phyloP scores from a whole-genome alignment of 2,329 filamentous ascomycete species.

The Penicillium frequentans region DNA sequence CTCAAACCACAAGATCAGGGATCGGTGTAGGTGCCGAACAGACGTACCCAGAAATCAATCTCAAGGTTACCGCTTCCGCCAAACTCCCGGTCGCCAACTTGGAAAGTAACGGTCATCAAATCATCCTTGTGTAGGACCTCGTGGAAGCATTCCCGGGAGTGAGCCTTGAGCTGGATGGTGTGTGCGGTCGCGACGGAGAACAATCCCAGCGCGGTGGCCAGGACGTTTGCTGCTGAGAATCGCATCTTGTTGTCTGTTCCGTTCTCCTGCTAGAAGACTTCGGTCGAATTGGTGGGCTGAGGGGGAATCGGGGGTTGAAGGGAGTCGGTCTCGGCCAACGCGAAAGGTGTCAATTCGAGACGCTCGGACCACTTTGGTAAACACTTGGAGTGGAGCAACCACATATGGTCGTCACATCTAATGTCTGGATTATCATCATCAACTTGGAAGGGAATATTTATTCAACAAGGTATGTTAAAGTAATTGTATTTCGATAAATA shows the following conservation, averaged over 20 bases:
- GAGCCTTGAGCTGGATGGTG: slow-evolving; percentile 92
- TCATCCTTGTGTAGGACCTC: slow-evolving; percentile 90
- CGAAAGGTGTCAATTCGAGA: slow-evolving; percentile 39
- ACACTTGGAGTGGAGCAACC: neutral
- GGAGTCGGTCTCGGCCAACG: slow-evolving; percentile 19
- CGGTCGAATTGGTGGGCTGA: slow-evolving; percentile 2
- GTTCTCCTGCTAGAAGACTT: neutral
- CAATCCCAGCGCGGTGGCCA: slow-evolving; percentile 55
- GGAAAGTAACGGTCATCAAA: slow-evolving; percentile 98
- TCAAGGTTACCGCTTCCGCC: slow-evolving; percentile 92
- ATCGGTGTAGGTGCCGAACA: slow-evolving; percentile 1
- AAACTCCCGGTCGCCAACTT: slow-evolving; percentile 91
- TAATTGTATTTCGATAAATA: too few relatives aligned
- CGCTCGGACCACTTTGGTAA: slow-evolving; percentile 35
- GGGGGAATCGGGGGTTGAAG: slow-evolving; percentile 1
- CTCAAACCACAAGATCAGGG: neutral
- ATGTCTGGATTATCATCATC: too few relatives aligned
- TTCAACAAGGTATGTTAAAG: too few relatives aligned
- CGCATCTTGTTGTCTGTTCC: slow-evolving; percentile 36
- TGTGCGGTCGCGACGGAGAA: slow-evolving; percentile 71
- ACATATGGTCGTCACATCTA: too few relatives aligned
- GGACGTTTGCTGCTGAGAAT: slow-evolving; percentile 39
- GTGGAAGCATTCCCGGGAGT: slow-evolving; percentile 97
- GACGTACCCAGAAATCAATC: slow-evolving; percentile 93
- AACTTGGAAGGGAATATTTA: too few relatives aligned